Percentiles rank a stretch among this genome's conserved stretches.
Conservation (phyloP, 768 basidiomycete species). For the Tulasnella sp. region DNA sequence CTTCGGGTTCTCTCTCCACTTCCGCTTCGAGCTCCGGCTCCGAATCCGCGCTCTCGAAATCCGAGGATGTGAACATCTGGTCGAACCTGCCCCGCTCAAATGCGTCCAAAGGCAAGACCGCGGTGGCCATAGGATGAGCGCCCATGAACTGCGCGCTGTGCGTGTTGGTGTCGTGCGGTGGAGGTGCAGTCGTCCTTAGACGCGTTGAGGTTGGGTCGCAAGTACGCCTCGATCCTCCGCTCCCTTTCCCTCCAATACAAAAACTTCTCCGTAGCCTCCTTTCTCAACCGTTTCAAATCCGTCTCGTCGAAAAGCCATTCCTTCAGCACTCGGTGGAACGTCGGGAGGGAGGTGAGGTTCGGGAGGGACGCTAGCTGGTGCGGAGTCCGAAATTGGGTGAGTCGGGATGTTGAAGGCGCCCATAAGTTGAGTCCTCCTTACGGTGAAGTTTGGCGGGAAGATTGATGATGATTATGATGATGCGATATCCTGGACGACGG, state of each 20-base stretch:
- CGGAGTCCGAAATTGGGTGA: not conserved
- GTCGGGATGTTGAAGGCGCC: not conserved
- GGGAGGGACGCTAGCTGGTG: constrained; percentile 4
- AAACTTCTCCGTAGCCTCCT: constrained; percentile 25
- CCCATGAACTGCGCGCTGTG: not conserved
- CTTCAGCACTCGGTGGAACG: constrained; percentile 27
- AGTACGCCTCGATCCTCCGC: not conserved
- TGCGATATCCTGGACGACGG: not conserved
- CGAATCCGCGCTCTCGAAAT: constrained; percentile 10
- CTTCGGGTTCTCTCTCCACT: not conserved
- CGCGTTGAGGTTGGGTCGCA: not conserved
- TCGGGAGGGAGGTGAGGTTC: constrained; percentile 26
- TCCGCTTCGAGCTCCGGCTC: not conserved
- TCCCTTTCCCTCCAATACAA: constrained; percentile 24
- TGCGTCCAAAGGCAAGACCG: not conserved
- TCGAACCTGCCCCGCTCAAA: constrained; percentile 27
- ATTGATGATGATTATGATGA: not conserved
- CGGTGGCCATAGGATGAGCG: no score
- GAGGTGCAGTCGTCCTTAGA: not conserved
- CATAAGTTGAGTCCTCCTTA: not conserved
- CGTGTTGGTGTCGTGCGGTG: not conserved
- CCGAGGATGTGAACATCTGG: not conserved
- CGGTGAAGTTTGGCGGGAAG: not conserved
- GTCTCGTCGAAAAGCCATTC: constrained; percentile 21
- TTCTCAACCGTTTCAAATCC: not conserved